Conservation (phyloP, 805 yeast species). For the Yarrowia porcina region DNA sequence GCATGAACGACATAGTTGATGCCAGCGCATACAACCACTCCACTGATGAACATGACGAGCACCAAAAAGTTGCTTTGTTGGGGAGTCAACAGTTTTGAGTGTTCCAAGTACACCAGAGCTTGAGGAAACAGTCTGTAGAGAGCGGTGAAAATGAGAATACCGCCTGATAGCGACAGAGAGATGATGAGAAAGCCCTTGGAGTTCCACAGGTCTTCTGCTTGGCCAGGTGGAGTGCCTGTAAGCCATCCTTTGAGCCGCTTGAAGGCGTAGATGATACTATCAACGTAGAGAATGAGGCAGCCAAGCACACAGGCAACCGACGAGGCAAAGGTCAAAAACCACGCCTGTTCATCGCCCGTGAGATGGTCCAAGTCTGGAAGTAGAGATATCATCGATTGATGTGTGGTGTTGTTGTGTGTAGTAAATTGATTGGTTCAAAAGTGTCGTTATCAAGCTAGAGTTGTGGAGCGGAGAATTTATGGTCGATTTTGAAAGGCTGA, state of each 20-base stretch:
- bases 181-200: conserved; percentile 60
- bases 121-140: conserved; percentile 75
- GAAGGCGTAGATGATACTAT: conserved; percentile 53
- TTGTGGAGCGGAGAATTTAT: too few relatives aligned
- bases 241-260: conserved; percentile 42
- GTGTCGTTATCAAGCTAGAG: too few relatives aligned
- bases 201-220: conserved; percentile 12
- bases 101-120: conserved; percentile 47
- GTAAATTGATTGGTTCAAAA: not conserved
- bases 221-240: not conserved
- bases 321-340: conserved; percentile 62
- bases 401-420: not conserved
- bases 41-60: conserved; percentile 51
- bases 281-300: conserved; percentile 60
- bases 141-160: conserved; percentile 75
- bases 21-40: conserved; percentile 56
- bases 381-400: conserved; percentile 5
- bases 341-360: conserved; percentile 35
- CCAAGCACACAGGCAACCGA: conserved; percentile 73
- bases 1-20: conserved; percentile 68
- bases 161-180: conserved; percentile 74
- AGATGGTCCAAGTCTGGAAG: conserved; percentile 23
- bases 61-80: conserved; percentile 41
- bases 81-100: conserved; percentile 34
- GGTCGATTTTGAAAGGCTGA: too few relatives aligned